phyloP scores from a whole-genome alignment of 345 rosid species.

The Eucalyptus caleyi region DNA sequence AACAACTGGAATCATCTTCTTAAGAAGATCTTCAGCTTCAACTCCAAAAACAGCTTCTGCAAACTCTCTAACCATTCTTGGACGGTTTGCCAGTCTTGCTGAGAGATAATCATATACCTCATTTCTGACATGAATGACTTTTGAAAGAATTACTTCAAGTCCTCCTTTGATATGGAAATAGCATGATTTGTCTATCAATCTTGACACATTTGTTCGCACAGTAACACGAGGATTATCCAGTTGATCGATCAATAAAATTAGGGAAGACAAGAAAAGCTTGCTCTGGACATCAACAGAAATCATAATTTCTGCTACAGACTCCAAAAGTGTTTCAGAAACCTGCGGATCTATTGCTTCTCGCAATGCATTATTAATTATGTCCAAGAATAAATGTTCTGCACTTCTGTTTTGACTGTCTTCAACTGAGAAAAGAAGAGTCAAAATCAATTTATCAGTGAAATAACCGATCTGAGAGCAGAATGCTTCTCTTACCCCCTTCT shows the following conservation, averaged over 20 bases:
- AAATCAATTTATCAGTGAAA: slow-evolving; percentile 36
- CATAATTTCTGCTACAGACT: slow-evolving; percentile 71
- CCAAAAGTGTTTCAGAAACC: slow-evolving; percentile 67
- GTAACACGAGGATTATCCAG: slow-evolving; percentile 64
- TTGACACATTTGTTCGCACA: slow-evolving; percentile 60
- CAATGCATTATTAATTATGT: slow-evolving; percentile 46
- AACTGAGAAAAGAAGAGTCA: slow-evolving; percentile 39
- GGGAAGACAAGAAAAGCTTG: slow-evolving; percentile 52
- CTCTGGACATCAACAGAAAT: slow-evolving; percentile 48
- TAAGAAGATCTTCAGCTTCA: slow-evolving; percentile 57
- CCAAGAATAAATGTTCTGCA: slow-evolving; percentile 37
- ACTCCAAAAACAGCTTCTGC: slow-evolving; percentile 84
- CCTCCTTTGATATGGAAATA: slow-evolving; percentile 75
- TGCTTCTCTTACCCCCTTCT: slow-evolving; percentile 67
- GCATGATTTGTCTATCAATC: slow-evolving; percentile 62
- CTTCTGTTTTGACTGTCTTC: slow-evolving; percentile 20
- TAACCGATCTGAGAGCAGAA: slow-evolving; percentile 68
- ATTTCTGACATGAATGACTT: slow-evolving; percentile 43
- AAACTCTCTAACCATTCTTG: slow-evolving; percentile 68
- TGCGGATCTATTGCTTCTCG: slow-evolving; percentile 48
- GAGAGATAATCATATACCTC: slow-evolving; percentile 61
- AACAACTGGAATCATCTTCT: slow-evolving; percentile 71
- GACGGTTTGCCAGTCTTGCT: slow-evolving; percentile 46
- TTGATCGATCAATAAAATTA: slow-evolving; percentile 75
- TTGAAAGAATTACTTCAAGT: slow-evolving; percentile 41